A percentile compares a stretch with the other conserved stretches of the same genome.
Evolutionary conservation across 2,329 filamentous ascomycete genomes (phyloP).

Genomic region (Xylaria arbuscula): DNA sequence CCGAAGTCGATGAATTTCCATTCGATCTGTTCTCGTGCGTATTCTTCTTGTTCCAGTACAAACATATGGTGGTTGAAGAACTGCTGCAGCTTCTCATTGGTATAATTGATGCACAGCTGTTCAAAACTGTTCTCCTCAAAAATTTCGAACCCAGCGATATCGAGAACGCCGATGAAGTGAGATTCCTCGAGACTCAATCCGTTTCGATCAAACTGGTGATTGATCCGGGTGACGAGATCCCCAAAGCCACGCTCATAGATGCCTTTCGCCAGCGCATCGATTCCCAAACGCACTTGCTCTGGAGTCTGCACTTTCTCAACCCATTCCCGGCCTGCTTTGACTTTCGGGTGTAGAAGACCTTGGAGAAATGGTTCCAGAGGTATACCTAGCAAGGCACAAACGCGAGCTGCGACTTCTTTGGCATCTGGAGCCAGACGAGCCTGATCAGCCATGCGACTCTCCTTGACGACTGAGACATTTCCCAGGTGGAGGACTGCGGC

Average conservation of each 20-base stretch:
- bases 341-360: constrained; percentile 88
- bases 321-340: constrained; percentile 97
- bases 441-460: constrained; percentile 91
- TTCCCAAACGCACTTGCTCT: constrained; percentile 89
- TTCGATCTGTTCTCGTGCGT: constrained; percentile 96
- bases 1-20: constrained; percentile 99
- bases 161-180: constrained; percentile 95
- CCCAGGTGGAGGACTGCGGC: constrained; percentile 93
- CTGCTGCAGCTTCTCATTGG: constrained; percentile 98
- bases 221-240: constrained; percentile 91
- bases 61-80: constrained; percentile 99
- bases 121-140: constrained; percentile 99
- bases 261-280: constrained; percentile 94
- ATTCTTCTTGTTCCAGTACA: constrained; percentile 97
- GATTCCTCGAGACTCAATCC: constrained; percentile 87
- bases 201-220: constrained; percentile 87
- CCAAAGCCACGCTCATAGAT: constrained; percentile 98
- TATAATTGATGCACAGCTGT: constrained; percentile 99
- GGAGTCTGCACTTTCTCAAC: constrained; percentile 98
- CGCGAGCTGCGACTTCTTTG: constrained; percentile 77
- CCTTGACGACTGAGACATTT: constrained; percentile 89
- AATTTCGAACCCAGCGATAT: constrained; percentile 99
- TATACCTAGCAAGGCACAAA: constrained; percentile 87
- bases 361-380: constrained; percentile 86
- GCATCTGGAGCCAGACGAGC: constrained; percentile 83